These are phyloP conservation scores for Calvatia gigantea DNA, from an alignment of 768 basidiomycete genomes.

Conservation along the genomic window DNA sequence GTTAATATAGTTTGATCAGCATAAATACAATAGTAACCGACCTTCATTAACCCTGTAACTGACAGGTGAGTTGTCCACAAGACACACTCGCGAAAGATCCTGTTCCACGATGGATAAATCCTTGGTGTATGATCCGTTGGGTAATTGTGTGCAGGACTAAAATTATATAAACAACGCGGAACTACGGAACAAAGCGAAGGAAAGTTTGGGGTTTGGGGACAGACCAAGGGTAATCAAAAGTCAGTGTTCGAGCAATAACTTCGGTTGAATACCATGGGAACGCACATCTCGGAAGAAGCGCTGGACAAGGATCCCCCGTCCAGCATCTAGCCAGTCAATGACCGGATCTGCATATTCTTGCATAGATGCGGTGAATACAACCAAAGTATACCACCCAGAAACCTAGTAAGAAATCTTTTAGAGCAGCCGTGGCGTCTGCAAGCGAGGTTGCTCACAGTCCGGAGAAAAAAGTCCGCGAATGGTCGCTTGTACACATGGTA, in stretches of 20 bases:
- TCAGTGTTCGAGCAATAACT: not conserved
- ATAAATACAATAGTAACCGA: conserved; percentile 30
- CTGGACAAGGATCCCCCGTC: conserved; percentile 83
- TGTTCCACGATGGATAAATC: conserved; percentile 84
- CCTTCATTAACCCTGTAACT: conserved; percentile 93
- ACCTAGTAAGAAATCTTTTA: conserved; percentile 49
- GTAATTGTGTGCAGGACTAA: conserved; percentile 88
- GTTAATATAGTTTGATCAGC: not conserved
- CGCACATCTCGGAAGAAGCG: conserved; percentile 90
- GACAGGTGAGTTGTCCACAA: conserved; percentile 94
- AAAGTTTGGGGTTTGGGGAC: conserved; percentile 6
- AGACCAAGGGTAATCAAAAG: conserved; percentile 4
- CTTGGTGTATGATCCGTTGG: conserved; percentile 94
- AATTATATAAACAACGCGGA: not conserved
- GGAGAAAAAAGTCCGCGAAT: conserved; percentile 73
- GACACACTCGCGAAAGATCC: conserved; percentile 90
- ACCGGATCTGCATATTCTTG: conserved; percentile 99
- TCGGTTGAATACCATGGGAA: conserved; percentile 9
- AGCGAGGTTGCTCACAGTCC: conserved; percentile 22
- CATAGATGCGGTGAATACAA: conserved; percentile 99
- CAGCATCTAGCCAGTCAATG: conserved; percentile 98
- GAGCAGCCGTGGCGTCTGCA: not conserved
- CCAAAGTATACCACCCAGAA: conserved; percentile 96
- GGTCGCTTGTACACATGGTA: conserved; percentile 99
- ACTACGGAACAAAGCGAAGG: not conserved